These are phyloP conservation scores for Paecilomyces formosus DNA, from an alignment of 2,329 filamentous ascomycete species.

Conservation along the genomic window DNA sequence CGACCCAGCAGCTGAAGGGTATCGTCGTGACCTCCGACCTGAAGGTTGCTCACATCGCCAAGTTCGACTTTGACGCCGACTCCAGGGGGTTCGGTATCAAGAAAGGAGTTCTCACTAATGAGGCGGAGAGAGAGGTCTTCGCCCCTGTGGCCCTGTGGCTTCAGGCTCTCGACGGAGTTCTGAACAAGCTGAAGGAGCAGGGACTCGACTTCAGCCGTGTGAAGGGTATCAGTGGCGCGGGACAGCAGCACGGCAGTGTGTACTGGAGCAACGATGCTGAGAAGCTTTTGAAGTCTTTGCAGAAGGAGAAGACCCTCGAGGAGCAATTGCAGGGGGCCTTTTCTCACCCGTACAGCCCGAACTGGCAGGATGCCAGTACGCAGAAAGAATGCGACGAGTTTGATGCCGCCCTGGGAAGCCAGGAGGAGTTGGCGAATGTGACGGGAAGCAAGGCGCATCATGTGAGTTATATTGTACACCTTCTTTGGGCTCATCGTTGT, in stretches of 20 bases:
- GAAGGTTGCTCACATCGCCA: slow-evolving; percentile 72
- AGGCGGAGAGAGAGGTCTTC: slow-evolving; percentile 78
- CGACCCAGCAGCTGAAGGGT: slow-evolving; percentile 93
- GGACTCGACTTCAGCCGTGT: slow-evolving; percentile 68
- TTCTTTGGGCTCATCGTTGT: background rate
- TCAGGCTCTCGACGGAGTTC: slow-evolving; percentile 81
- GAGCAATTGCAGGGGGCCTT: slow-evolving; percentile 68
- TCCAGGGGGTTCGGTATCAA: slow-evolving; percentile 68
- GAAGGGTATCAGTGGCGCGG: slow-evolving; percentile 78
- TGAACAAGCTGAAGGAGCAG: slow-evolving; percentile 61
- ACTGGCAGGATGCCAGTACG: slow-evolving; percentile 97
- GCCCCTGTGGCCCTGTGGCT: slow-evolving; percentile 92
- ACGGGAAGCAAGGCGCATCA: slow-evolving; percentile 95
- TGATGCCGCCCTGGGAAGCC: slow-evolving; percentile 61
- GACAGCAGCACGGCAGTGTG: slow-evolving; percentile 96
- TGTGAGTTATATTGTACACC: slow-evolving; percentile 45
- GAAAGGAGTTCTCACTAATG: slow-evolving; percentile 82
- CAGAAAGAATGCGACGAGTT: slow-evolving; percentile 87
- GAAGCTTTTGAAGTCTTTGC: slow-evolving; percentile 52
- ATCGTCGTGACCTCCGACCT: slow-evolving; percentile 79
- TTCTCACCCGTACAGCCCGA: slow-evolving; percentile 80
- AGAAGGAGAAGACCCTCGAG: slow-evolving; percentile 55
- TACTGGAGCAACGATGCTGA: slow-evolving; percentile 77
- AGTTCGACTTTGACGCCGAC: slow-evolving; percentile 92
- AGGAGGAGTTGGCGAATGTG: slow-evolving; percentile 62